These are phyloP conservation scores for Capronia coronata DNA, from an alignment of 2,329 filamentous ascomycete species.

Conservation along the genomic window DNA sequence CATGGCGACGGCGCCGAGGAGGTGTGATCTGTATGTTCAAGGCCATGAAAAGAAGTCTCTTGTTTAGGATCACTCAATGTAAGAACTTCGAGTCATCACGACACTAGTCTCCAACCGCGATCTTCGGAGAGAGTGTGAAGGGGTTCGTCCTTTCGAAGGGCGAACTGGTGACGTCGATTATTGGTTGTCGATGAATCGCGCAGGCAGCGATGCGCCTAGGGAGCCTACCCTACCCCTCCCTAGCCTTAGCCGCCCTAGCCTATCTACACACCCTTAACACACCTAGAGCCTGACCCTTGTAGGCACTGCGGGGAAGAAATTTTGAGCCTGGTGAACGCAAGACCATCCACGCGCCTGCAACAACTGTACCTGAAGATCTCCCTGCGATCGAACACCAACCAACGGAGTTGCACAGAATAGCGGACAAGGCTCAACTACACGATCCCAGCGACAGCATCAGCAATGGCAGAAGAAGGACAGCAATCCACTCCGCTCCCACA, in stretches of 20 bases:
- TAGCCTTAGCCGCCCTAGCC: too few relatives aligned
- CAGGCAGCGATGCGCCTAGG: constrained; percentile 3
- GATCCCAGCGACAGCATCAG: background rate
- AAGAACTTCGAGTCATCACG: background rate
- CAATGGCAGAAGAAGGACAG: constrained; percentile 8
- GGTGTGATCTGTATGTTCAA: background rate
- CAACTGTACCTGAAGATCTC: constrained; percentile 7
- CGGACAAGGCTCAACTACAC: background rate
- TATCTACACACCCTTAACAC: too few relatives aligned
- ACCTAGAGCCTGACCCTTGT: background rate
- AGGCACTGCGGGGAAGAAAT: background rate
- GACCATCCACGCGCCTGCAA: background rate
- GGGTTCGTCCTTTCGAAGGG: background rate
- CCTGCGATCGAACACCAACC: background rate
- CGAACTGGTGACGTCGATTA: constrained; percentile 19
- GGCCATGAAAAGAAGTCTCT: background rate
- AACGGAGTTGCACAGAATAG: background rate
- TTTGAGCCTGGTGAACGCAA: background rate
- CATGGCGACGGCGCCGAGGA: constrained; percentile 30
- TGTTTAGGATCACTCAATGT: background rate
- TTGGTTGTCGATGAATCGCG: background rate
- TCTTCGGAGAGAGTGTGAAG: background rate
- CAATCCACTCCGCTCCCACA: background rate
- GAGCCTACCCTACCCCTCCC: too few relatives aligned
- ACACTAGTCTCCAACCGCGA: background rate